Base-by-base conservation (phyloP, 2,329 filamentous ascomycete species). In the Cladosporium austrohemisphaericum region DNA sequence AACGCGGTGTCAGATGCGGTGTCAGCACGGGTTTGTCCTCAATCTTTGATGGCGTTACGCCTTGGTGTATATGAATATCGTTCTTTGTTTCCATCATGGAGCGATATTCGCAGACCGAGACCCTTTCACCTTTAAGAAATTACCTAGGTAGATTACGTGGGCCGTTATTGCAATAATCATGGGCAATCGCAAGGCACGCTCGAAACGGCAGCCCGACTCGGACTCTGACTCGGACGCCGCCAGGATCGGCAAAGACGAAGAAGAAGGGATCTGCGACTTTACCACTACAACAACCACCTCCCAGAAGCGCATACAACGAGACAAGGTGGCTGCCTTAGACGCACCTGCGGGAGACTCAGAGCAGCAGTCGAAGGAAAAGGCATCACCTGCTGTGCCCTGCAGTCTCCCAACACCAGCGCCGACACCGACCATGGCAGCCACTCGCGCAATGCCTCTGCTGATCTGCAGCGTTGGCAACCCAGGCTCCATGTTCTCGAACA, bases 391-490 rank as follows among this genome's bases (percentile, higher is more conserved):
- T 29, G 10, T 50, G 25, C 31, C 37, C 37, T 38, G 52, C 54
- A 11, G 60, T 11, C 37, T 43, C 13, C 36, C 37, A 6, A 23
- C 37, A 23, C 29, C 36, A 23, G 26, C 37, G 16, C n/a, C 20
- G 9, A 13, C 43, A 8, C 41, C 43, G 13, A 11, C 18, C 18
- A 64, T 65, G 59, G 57, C 63, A 5, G 54, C 60, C 26, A 56
- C 57, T 23, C 60, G 57, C 13, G 57, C 61, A 14, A 57, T 68
- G 44, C 70, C 73, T 31, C 81, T 95, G 59, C 80, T 97, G 50
- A 76, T 97, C 60, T 80, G 90, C 71, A 93, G 88, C 54, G 79
- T 98, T 55, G 93, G 93, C 58, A 97, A 97, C 60, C 89, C 87
- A 5, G 75, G 78, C 5, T 73, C 81, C 2, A 65, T 70, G 18